Percentiles rank a stretch among this genome's conserved stretches.
Conservation (phyloP, 331 rosid genomes). For the Telfairia occidentalis region DNA sequence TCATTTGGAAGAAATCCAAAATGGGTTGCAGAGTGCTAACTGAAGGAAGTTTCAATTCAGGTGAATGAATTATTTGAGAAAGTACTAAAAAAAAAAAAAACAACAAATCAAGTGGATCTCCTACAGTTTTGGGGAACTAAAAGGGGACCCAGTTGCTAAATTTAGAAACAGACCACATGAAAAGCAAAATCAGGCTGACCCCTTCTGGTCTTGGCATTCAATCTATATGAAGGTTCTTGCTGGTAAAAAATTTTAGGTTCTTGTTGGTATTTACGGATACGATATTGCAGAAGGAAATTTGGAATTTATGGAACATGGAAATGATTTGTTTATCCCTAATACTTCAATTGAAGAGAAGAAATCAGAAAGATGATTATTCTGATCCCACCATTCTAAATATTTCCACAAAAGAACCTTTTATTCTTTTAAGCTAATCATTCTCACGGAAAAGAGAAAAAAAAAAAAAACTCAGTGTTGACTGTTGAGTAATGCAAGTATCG, state of each 20-base stretch:
- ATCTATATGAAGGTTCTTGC: background rate
- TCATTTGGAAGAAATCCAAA: background rate
- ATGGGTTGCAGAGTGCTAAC: background rate
- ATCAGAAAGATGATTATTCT: background rate
- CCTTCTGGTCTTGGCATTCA: background rate
- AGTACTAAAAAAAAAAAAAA: background rate
- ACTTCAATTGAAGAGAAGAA: background rate
- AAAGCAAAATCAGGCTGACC: background rate
- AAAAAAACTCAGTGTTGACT: no score
- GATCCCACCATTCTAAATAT: background rate
- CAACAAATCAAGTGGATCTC: background rate
- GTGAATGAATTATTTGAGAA: conserved; percentile 6
- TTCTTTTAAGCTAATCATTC: background rate
- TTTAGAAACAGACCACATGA: background rate
- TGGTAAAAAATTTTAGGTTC: background rate
- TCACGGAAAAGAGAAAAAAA: background rate
- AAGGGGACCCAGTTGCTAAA: background rate
- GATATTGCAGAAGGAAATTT: background rate
- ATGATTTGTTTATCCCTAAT: background rate
- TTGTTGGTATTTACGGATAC: background rate
- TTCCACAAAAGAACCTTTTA: background rate
- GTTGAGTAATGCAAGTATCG: no score
- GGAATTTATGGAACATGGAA: background rate
- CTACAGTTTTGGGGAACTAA: background rate
- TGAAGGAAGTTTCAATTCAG: conserved; percentile 1